Evolutionary conservation across 2,329 filamentous ascomycete genomes (phyloP).

Genomic region (Phaeomoniella chlamydospora): DNA sequence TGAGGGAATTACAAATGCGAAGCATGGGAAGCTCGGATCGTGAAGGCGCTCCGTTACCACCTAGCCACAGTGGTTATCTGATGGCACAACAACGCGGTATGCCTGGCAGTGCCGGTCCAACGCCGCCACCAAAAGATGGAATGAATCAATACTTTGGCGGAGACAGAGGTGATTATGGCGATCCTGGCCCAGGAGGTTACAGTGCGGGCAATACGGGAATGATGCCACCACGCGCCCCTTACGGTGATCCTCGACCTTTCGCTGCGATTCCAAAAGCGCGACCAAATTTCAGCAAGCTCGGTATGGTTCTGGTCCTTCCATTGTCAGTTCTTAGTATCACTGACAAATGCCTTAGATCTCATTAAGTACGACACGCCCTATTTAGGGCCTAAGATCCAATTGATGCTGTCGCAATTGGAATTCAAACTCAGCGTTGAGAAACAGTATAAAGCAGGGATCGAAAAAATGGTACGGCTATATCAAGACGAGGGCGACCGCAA

Average conservation of each 20-base stretch:
- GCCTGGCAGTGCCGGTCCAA: constrained; percentile 30
- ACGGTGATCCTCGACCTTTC: constrained; percentile 55
- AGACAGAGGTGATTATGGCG: constrained; percentile 51
- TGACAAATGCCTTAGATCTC: constrained; percentile 50
- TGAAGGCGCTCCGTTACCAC: constrained; percentile 39
- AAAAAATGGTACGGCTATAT: constrained; percentile 98
- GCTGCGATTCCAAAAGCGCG: constrained; percentile 53
- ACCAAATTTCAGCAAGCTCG: constrained; percentile 91
- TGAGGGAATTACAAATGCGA: constrained; percentile 76
- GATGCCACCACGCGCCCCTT: constrained; percentile 72
- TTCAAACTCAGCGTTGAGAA: constrained; percentile 99
- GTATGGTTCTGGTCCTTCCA: constrained; percentile 33
- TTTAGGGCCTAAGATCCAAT: constrained; percentile 90
- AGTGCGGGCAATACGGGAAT: constrained; percentile 51
- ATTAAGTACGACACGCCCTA: constrained; percentile 98
- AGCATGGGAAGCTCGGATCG: constrained; percentile 45
- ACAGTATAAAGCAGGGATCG: constrained; percentile 95
- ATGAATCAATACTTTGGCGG: constrained; percentile 30
- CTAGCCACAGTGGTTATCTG: constrained; percentile 25
- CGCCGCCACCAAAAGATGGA: constrained; percentile 62
- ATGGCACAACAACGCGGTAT: background rate
- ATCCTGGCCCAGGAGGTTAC: constrained; percentile 35
- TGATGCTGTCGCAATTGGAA: constrained; percentile 96
- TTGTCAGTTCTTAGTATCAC: constrained; percentile 2
- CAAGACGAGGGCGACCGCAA: constrained; percentile 95